Conservation (phyloP, 345 rosid species). For the Eucalyptus tenuipes region DNA sequence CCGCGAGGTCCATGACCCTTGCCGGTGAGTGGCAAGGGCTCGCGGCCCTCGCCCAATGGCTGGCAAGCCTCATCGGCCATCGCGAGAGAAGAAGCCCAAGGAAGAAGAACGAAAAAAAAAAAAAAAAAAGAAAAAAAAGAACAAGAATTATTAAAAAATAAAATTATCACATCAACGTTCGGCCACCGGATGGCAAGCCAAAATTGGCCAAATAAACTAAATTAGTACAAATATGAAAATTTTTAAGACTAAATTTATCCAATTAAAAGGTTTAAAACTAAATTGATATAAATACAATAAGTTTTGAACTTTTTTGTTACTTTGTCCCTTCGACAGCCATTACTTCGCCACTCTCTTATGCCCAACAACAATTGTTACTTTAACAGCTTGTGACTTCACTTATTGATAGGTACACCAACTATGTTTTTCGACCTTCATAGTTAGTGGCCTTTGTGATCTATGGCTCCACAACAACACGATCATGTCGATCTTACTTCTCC, state of each 20-base stretch:
- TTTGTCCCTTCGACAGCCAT: background rate
- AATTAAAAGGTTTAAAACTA: too few species aligned
- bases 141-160: too few species aligned
- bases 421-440: background rate
- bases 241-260: too few species aligned
- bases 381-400: background rate
- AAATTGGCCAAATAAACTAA: too few species aligned
- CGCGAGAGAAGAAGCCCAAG: too few species aligned
- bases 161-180: accelerated
- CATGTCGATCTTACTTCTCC: background rate
- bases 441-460: background rate
- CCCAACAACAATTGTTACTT: background rate
- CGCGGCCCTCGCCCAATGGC: accelerated
- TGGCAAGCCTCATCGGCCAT: too few species aligned
- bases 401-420: background rate
- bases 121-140: accelerated
- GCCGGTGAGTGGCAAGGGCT: too few species aligned
- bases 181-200: accelerated
- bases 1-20: too few species aligned
- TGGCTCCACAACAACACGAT: background rate
- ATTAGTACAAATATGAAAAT: accelerated
- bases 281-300: too few species aligned
- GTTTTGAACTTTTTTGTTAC: accelerated
- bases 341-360: background rate
- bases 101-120: too few species aligned